Conservation (phyloP, 192 early-diverging fungal species). For the Geosiphon pyriformis region DNA sequence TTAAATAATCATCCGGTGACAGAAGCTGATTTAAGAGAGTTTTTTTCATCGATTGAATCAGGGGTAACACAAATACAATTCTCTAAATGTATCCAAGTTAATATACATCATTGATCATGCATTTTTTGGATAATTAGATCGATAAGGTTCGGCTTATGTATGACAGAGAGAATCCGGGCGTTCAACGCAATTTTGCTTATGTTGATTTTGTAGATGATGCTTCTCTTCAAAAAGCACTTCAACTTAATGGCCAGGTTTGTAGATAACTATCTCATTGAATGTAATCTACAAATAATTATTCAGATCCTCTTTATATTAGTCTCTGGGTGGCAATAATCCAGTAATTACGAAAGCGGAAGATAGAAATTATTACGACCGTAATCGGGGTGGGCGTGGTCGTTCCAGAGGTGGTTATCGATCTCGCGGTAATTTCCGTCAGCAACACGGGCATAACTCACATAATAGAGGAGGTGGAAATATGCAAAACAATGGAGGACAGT, state of each 20-base stretch:
- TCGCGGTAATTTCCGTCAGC: not conserved
- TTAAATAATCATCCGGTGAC: not conserved
- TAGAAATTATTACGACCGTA: not conserved
- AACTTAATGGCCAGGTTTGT: slow-evolving; percentile 17
- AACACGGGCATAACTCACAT: not conserved
- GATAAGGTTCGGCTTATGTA: not conserved
- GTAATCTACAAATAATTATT: not conserved
- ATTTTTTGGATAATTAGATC: not conserved
- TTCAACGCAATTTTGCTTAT: not conserved
- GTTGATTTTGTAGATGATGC: slow-evolving; percentile 12
- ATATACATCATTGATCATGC: not conserved
- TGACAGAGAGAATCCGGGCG: not conserved
- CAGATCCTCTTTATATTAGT: not conserved
- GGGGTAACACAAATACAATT: slow-evolving; percentile 1
- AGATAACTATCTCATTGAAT: not conserved
- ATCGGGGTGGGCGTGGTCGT: not conserved
- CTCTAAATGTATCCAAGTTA: not conserved
- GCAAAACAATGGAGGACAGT: not conserved
- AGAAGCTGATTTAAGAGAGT: slow-evolving; percentile 1
- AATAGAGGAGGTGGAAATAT: not conserved
- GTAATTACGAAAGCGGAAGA: not conserved
- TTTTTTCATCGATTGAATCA: not conserved
- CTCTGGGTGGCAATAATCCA: not conserved
- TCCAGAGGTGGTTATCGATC: not conserved
- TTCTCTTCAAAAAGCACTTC: slow-evolving; percentile 6